Conservation (phyloP, 208 protist genomes). For the Trypanosoma caninum region DNA sequence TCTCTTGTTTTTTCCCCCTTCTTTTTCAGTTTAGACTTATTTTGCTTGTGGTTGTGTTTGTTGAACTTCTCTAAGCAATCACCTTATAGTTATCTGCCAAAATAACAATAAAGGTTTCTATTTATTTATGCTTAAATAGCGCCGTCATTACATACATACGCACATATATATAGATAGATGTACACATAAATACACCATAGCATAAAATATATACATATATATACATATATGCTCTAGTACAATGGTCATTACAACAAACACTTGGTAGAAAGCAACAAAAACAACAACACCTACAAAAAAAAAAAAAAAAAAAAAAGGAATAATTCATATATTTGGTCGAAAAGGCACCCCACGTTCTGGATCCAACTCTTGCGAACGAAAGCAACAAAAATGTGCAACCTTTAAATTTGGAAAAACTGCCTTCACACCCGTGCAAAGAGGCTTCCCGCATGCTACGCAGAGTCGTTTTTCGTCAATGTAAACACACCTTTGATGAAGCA, state of each 20-base stretch:
- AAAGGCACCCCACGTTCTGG: constrained; percentile 53
- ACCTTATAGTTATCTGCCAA: no score
- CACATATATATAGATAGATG: no score
- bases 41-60: neutral
- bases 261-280: neutral
- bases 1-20: neutral
- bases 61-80: no score
- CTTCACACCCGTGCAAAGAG: constrained; percentile 26
- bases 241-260: neutral
- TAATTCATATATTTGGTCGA: neutral
- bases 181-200: no score
- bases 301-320: neutral
- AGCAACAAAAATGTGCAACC: constrained; percentile 48
- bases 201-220: neutral
- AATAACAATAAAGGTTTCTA: no score
- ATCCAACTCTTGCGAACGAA: constrained; percentile 30
- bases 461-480: constrained; percentile 30
- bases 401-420: constrained; percentile 66
- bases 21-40: neutral
- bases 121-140: no score
- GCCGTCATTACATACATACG: no score
- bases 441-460: constrained; percentile 42
- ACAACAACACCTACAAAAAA: neutral
- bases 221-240: no score
- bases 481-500: constrained; percentile 41